Evolutionary conservation across 2,329 filamentous ascomycete species (phyloP).

Genomic region (Stemphylium vesicarium): DNA sequence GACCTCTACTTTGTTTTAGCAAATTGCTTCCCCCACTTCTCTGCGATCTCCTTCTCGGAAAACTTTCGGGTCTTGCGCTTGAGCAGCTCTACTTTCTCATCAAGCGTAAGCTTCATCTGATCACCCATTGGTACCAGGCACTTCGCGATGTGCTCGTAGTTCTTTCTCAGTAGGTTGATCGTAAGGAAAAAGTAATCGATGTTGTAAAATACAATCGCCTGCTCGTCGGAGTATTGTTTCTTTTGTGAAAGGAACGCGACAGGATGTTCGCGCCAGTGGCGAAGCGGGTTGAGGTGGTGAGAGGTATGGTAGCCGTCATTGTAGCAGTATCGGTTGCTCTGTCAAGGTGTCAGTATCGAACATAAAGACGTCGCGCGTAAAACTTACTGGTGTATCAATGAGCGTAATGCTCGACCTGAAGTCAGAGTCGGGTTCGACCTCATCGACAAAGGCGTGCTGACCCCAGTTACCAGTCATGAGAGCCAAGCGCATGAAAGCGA

Average conservation of each 20-base stretch:
- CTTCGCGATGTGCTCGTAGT: conserved; percentile 72
- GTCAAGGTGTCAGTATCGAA: conserved; percentile 7
- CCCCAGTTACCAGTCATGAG: conserved; percentile 87
- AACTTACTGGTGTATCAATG: conserved; percentile 75
- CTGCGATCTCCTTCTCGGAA: conserved; percentile 66
- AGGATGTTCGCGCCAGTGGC: conserved; percentile 84
- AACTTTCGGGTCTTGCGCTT: conserved; percentile 70
- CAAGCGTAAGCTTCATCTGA: conserved; percentile 70
- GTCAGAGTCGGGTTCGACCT: conserved; percentile 75
- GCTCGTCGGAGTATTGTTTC: conserved; percentile 67
- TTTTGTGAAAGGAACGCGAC: conserved; percentile 74
- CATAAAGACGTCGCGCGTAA: too few relatives aligned
- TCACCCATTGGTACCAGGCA: conserved; percentile 76
- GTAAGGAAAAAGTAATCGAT: conserved; percentile 84
- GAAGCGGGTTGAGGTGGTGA: conserved; percentile 77
- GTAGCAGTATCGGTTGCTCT: conserved; percentile 84
- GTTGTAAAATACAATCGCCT: conserved; percentile 78
- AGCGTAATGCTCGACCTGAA: conserved; percentile 80
- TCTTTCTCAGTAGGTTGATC: conserved; percentile 69
- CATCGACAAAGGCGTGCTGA: conserved; percentile 81
- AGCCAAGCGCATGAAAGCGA: conserved; percentile 70
- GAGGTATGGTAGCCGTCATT: conserved; percentile 85
- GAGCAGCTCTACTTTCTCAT: conserved; percentile 69
- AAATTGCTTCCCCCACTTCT: conserved; percentile 59
- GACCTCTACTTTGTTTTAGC: conserved; percentile 32